phyloP scores from a whole-genome alignment of 768 basidiomycete genomes.

The Lentinula sp. region DNA sequence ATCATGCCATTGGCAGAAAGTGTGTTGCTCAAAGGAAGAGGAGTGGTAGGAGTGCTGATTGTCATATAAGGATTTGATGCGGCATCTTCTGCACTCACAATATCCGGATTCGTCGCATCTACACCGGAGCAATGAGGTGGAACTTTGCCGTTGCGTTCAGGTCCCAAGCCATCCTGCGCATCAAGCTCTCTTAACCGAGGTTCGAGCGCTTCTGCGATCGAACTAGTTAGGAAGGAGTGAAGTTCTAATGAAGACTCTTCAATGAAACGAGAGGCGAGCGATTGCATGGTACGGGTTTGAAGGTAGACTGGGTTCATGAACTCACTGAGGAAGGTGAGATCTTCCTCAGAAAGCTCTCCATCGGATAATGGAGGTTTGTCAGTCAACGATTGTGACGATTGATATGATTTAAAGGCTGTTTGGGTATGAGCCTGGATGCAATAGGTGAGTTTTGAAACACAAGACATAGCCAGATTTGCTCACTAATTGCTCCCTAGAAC shows the following conservation, averaged over 20 bases:
- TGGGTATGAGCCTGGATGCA: slow-evolving; percentile 51
- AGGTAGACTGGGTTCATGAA: slow-evolving; percentile 92
- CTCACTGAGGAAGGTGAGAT: slow-evolving; percentile 69
- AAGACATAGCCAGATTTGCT: slow-evolving; percentile 24
- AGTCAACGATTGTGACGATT: slow-evolving; percentile 31
- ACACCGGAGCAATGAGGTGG: slow-evolving; percentile 45
- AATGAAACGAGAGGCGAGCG: slow-evolving; percentile 75
- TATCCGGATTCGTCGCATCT: background rate
- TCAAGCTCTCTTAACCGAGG: slow-evolving; percentile 60
- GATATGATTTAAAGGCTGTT: slow-evolving; percentile 52
- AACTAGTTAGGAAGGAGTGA: slow-evolving; percentile 72
- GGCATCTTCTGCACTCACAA: background rate
- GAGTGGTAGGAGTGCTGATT: background rate
- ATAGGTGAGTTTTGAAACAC: slow-evolving; percentile 7
- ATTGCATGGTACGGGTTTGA: slow-evolving; percentile 70
- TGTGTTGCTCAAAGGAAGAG: background rate
- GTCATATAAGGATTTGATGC: background rate
- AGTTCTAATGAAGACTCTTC: slow-evolving; percentile 86
- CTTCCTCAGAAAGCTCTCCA: slow-evolving; percentile 45
- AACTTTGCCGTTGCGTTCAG: slow-evolving; percentile 44
- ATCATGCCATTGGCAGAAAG: background rate
- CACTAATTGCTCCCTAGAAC: slow-evolving; percentile 90
- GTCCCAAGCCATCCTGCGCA: slow-evolving; percentile 53
- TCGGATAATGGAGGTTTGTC: slow-evolving; percentile 46
- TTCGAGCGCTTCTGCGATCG: slow-evolving; percentile 66